Base-by-base conservation (phyloP, 257 asterid species). In the Penstemon davidsonii region DNA sequence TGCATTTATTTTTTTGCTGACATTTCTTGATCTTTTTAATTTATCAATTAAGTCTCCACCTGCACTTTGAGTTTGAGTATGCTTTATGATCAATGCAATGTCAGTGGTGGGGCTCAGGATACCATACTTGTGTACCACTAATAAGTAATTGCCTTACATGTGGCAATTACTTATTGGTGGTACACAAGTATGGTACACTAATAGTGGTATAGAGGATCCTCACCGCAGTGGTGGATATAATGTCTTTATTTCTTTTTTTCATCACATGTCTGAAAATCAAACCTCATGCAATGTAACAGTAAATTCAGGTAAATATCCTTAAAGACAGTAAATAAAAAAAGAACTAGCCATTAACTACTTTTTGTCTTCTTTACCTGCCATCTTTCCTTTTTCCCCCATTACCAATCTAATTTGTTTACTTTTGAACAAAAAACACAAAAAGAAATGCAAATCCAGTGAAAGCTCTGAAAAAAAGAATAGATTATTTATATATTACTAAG, bases 311-410 rank as follows among this genome's bases (percentile, higher is more conserved):
- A 39, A 39, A 41, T 43, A 60, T 15, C 40, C 37, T 8, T 37
- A 9, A 67, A 52, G 18, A 64, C 82, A 55, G 82, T 77, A 63
- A 64, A 77, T 61, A 64, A 36, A 3, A 18, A 40, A 40, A 15
- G 3, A 7, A 3, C 11, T 40, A 13, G 8, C 3, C 40, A 55
- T 53, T n/a, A 55, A 55, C 25, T 58, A 42, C 36, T 64, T 57
- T 72, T 76, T 54, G 68, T 54, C 80, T 18, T 40, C 51, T 60
- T 56, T n/a, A 19, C 46, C 67, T 50, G 60, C 54, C 49, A 41
- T 63, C 63, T 63, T 61, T 51, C 43, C 33, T 8, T 33, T 50
- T 66, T 66, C 9, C 54, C 52, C 8, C 7, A 3, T 55, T 56
- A 3, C 8, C 9, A 5, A 44, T 73, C 52, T 13, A 45, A 10